Evolutionary conservation across 163 green algal species (phyloP).

Genomic region (Chlorella variabilis): DNA sequence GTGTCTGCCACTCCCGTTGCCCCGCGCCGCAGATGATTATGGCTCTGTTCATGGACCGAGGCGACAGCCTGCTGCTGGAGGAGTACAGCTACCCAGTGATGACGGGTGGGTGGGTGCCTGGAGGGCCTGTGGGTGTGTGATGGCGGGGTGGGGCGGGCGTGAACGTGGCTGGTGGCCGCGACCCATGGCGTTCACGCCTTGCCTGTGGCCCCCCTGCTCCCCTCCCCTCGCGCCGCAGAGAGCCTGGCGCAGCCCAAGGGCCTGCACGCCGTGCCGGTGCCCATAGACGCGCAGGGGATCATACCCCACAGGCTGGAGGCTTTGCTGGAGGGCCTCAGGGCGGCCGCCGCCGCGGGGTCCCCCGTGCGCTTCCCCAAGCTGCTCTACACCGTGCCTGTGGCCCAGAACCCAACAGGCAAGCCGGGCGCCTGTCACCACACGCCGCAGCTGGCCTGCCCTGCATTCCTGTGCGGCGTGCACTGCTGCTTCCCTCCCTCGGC

Average conservation of each 20-base stretch:
- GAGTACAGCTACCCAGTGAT: slow-evolving; percentile 80
- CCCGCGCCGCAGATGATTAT: slow-evolving; percentile 17
- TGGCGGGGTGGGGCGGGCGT: too few relatives aligned
- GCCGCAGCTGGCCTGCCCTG: too few relatives aligned
- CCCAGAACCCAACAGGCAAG: slow-evolving; percentile 89
- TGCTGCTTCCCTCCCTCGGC: too few relatives aligned
- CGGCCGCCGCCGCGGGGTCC: background rate
- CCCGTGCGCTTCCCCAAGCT: slow-evolving; percentile 55
- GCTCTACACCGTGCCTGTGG: slow-evolving; percentile 78
- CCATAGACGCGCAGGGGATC: slow-evolving; percentile 61
- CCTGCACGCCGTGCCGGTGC: slow-evolving; percentile 56
- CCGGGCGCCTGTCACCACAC: too few relatives aligned
- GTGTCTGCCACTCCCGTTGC: background rate
- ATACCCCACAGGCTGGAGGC: slow-evolving; percentile 47
- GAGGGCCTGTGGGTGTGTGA: background rate
- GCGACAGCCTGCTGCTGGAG: slow-evolving; percentile 72
- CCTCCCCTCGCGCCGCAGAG: too few relatives aligned
- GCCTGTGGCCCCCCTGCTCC: too few relatives aligned
- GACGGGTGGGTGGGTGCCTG: background rate
- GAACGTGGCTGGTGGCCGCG: too few relatives aligned
- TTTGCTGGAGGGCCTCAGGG: background rate
- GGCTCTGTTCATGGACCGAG: slow-evolving; percentile 42
- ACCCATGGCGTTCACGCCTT: too few relatives aligned
- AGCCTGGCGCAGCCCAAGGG: slow-evolving; percentile 61
- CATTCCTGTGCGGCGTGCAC: too few relatives aligned